phyloP scores from a whole-genome alignment of 192 early-diverging fungal genomes.

The Funneliformis geosporum region DNA sequence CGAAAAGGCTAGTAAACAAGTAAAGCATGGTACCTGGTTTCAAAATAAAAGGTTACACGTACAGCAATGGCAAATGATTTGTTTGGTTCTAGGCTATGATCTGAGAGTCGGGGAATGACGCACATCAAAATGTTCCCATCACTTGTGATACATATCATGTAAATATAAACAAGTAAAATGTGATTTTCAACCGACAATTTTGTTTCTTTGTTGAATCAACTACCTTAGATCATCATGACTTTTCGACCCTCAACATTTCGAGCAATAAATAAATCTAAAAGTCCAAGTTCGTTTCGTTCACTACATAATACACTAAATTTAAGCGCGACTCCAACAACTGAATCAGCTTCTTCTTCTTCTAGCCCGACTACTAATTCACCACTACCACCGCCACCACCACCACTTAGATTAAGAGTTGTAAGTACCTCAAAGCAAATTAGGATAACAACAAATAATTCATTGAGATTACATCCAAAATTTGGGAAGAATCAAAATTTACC shows the following conservation, averaged over 20 bases:
- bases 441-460: background rate
- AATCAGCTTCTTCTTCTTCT: background rate
- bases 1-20: no score
- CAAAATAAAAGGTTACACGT: no score
- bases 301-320: background rate
- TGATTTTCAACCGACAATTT: no score
- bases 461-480: slow-evolving; percentile 51
- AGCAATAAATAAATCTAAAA: background rate
- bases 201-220: no score
- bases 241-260: background rate
- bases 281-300: background rate
- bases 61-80: no score
- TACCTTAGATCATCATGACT: background rate
- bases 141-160: no score
- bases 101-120: no score
- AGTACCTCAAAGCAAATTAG: slow-evolving; percentile 41
- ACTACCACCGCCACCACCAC: background rate
- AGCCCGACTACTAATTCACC: background rate
- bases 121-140: no score
- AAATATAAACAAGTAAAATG: no score
- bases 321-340: background rate
- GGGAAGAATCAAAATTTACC: slow-evolving; percentile 61
- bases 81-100: no score
- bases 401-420: background rate
- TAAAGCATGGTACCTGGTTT: no score